A percentile compares a stretch with the other conserved stretches of the same genome.
These are phyloP conservation scores for Sporodiniella umbellata DNA, from an alignment of 371 early-diverging fungal genomes.

Conservation along the genomic window DNA sequence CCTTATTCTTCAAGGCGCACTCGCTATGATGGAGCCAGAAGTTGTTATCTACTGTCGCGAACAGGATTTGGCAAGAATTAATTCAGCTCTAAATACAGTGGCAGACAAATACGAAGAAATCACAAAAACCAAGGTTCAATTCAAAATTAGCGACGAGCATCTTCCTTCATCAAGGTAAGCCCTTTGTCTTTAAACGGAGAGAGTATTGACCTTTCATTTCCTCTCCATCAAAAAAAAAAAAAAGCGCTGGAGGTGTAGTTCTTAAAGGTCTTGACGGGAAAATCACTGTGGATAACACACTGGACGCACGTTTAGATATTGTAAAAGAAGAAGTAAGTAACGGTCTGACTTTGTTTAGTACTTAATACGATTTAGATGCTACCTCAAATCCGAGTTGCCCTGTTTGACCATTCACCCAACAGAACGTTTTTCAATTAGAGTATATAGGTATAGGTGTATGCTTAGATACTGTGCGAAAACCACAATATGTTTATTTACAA, in stretches of 20 bases:
- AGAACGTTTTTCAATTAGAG: slow-evolving; percentile 90
- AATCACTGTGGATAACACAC: slow-evolving; percentile 85
- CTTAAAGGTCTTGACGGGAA: slow-evolving; percentile 73
- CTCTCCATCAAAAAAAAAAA: slow-evolving; percentile 1
- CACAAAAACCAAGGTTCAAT: slow-evolving; percentile 42
- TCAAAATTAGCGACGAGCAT: slow-evolving; percentile 54
- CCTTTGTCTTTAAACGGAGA: not conserved
- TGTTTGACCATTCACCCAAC: slow-evolving; percentile 88
- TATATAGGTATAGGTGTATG: no score
- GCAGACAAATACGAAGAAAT: slow-evolving; percentile 57
- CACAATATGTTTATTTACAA: not conserved
- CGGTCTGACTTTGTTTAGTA: not conserved
- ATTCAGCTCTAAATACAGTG: slow-evolving; percentile 59
- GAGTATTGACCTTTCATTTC: no score
- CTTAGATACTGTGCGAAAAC: not conserved
- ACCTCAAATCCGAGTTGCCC: slow-evolving; percentile 82
- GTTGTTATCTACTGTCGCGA: slow-evolving; percentile 72
- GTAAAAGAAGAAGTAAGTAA: slow-evolving; percentile 52
- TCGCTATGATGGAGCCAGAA: slow-evolving; percentile 78
- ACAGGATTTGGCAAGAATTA: slow-evolving; percentile 65
- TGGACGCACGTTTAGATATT: slow-evolving; percentile 84
- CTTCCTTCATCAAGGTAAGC: slow-evolving; percentile 44
- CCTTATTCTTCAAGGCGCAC: slow-evolving; percentile 79
- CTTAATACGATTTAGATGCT: slow-evolving; percentile 55
- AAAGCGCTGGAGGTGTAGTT: slow-evolving; percentile 86